Evolutionary conservation across 176 grass and related monocot genomes (phyloP).

Genomic region (Miscanthus lutarioriparius): DNA sequence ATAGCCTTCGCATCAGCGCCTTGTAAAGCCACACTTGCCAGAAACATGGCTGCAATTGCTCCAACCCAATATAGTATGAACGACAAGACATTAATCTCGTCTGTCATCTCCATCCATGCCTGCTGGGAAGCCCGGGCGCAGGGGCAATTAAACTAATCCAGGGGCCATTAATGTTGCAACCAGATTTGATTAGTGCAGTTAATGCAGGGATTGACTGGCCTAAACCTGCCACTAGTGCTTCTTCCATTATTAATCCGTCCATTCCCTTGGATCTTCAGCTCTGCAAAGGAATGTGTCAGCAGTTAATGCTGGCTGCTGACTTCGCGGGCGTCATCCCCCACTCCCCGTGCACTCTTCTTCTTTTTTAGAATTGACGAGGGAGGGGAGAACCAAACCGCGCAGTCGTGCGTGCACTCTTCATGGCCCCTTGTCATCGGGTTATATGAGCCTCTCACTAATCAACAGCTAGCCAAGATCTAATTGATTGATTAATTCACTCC

Average conservation of each 20-base stretch:
- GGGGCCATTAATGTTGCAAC: conserved; percentile 30
- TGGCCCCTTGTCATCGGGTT: not conserved
- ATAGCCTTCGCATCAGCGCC: not conserved
- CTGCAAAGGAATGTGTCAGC: conserved; percentile 39
- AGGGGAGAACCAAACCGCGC: not conserved
- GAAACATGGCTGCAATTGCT: not conserved
- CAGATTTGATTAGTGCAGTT: conserved; percentile 45
- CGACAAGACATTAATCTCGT: conserved; percentile 19
- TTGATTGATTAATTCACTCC: not conserved
- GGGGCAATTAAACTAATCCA: conserved; percentile 34
- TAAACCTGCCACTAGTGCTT: not conserved
- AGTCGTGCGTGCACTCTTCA: conserved; percentile 28
- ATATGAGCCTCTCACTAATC: not conserved
- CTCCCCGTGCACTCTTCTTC: conserved; percentile 43
- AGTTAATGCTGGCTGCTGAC: conserved; percentile 53
- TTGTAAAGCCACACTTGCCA: not conserved
- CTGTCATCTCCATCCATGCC: conserved; percentile 1
- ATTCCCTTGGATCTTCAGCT: conserved; percentile 33
- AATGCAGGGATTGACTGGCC: conserved; percentile 34
- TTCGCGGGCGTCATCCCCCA: conserved; percentile 6
- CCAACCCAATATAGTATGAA: not conserved
- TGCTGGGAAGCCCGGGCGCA: conserved; percentile 26
- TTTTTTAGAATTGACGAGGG: not conserved
- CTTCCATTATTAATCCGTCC: not conserved
- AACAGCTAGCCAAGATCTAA: not conserved